phyloP scores from a whole-genome alignment of 495 filamentous ascomycete genomes.

The Penicillium desertorum region DNA sequence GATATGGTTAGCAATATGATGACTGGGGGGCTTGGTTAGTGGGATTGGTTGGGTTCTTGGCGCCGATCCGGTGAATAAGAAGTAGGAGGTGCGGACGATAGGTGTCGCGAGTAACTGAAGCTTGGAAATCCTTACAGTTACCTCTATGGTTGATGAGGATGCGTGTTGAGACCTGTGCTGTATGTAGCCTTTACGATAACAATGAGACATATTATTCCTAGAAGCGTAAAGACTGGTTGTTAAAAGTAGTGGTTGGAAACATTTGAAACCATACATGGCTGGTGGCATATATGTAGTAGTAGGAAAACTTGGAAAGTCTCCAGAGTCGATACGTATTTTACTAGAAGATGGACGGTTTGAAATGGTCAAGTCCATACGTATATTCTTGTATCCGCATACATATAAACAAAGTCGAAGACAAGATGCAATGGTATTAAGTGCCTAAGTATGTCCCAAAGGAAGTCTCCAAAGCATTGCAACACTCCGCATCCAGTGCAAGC shows the following conservation, averaged over 20 bases:
- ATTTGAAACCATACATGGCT: background rate
- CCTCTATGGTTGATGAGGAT: background rate
- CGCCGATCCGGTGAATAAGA: slow-evolving; percentile 57
- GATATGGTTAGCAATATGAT: slow-evolving; percentile 77
- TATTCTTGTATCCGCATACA: background rate
- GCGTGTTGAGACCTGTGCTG: background rate
- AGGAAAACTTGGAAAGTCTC: background rate
- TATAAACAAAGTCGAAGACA: background rate
- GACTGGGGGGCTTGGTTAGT: slow-evolving; percentile 68
- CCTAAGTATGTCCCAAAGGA: slow-evolving; percentile 18
- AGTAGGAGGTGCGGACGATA: slow-evolving; percentile 1
- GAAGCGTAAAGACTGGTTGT: background rate
- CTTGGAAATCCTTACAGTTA: background rate
- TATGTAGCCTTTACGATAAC: slow-evolving; percentile 6
- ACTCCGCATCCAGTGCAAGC: slow-evolving; percentile 14
- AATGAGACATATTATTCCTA: slow-evolving; percentile 1
- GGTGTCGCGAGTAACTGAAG: background rate
- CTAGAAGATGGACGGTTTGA: background rate
- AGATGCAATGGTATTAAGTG: slow-evolving; percentile 27
- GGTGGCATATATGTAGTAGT: background rate
- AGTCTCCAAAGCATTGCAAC: slow-evolving; percentile 17
- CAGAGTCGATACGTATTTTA: background rate
- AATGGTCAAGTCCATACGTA: background rate
- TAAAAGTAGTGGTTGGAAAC: background rate
- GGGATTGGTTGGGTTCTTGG: slow-evolving; percentile 86